phyloP scores from a whole-genome alignment of 2,329 filamentous ascomycete genomes.

The Cordyceps cateniannulata region DNA sequence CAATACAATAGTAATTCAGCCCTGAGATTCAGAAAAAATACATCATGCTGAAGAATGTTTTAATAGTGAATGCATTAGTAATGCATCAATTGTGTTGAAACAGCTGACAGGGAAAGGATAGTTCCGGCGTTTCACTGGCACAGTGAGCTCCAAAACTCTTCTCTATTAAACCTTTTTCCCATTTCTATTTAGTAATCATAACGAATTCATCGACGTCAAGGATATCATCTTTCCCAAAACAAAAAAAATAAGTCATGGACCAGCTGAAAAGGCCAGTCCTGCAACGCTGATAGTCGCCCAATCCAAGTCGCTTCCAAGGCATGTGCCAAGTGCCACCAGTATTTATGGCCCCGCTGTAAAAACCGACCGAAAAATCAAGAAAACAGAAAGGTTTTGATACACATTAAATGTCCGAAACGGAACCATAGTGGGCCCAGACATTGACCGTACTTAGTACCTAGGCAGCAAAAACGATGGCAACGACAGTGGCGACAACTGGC shows the following conservation, averaged over 20 bases:
- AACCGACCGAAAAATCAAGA: background rate
- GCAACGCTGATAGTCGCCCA: background rate
- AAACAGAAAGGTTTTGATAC: background rate
- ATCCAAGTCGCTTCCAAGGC: background rate
- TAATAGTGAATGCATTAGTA: background rate
- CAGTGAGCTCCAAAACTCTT: background rate
- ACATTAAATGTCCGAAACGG: conserved; percentile 1
- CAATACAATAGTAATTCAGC: too few species aligned
- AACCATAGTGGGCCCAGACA: background rate
- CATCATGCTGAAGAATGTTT: too few species aligned
- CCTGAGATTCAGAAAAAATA: too few species aligned
- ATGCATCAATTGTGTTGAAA: background rate
- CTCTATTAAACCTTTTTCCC: background rate
- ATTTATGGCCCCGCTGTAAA: background rate
- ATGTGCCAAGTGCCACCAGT: background rate
- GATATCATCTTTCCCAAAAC: conserved; percentile 4
- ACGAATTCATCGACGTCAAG: background rate
- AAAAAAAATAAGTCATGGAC: background rate
- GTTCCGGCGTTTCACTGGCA: background rate
- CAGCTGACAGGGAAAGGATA: background rate
- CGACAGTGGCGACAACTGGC: conserved; percentile 39
- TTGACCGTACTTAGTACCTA: conserved; percentile 26
- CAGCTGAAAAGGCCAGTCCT: background rate
- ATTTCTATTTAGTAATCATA: background rate
- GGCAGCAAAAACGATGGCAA: conserved; percentile 37